Percentiles rank a stretch among this genome's conserved stretches.
Conservation (phyloP, 768 basidiomycete genomes). For the Auriscalpium orientale region DNA sequence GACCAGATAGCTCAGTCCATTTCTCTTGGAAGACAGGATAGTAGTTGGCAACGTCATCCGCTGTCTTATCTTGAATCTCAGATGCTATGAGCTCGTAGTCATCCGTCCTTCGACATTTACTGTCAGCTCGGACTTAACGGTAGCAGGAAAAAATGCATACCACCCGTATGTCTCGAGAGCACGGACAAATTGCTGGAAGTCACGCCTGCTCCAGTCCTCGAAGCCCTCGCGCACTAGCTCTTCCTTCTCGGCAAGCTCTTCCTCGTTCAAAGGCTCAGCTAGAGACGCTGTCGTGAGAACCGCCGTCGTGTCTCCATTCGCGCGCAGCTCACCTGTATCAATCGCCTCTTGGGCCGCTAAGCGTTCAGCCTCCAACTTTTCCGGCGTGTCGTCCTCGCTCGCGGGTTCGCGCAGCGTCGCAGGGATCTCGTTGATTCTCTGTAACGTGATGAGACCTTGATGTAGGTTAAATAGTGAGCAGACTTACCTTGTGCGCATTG, state of each 20-base stretch:
- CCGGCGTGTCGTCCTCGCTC: conserved; percentile 70
- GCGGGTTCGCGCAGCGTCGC: conserved; percentile 58
- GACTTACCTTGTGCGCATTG: conserved; percentile 63
- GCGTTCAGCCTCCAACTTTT: conserved; percentile 78
- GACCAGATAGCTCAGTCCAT: conserved; percentile 78
- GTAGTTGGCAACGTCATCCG: conserved; percentile 73
- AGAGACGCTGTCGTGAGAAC: background rate
- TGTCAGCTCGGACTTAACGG: background rate
- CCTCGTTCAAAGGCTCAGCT: conserved; percentile 90
- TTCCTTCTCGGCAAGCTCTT: conserved; percentile 78
- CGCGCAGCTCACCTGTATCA: conserved; percentile 54
- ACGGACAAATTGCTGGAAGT: conserved; percentile 87
- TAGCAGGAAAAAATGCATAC: conserved; percentile 30
- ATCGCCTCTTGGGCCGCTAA: conserved; percentile 77
- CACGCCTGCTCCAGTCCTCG: conserved; percentile 84
- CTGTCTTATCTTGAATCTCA: conserved; percentile 79
- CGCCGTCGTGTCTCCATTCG: background rate
- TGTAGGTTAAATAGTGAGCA: background rate
- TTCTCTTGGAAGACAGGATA: conserved; percentile 82
- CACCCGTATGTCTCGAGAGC: conserved; percentile 78
- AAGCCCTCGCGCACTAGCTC: conserved; percentile 72
- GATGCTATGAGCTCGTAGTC: conserved; percentile 61
- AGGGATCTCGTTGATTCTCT: conserved; percentile 61
- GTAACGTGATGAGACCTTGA: conserved; percentile 1
- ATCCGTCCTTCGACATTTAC: conserved; percentile 41